Base-by-base conservation (phyloP, 2,329 filamentous ascomycete species). In the Arthrinium phaeospermum region DNA sequence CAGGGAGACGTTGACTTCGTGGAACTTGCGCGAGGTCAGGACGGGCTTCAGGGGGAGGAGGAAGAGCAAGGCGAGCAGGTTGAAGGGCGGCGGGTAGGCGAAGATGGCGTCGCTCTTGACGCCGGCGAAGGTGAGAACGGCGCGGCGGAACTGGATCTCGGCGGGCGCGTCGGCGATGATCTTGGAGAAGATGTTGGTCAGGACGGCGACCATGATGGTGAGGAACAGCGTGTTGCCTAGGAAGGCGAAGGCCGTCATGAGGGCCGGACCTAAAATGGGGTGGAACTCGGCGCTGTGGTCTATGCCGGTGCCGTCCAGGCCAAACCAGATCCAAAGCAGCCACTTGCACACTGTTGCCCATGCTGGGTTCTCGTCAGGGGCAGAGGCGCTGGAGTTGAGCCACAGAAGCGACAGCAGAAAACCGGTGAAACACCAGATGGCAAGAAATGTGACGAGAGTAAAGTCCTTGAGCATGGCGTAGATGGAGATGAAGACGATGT, bases 261-360 rank as follows among this genome's bases (percentile, higher is more conserved):
- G 84, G 0, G 89, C 85, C 0, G 92, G 92, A 0, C 92, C 92
- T 7, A 93, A 86, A 34, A 92, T 81, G 80, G 89, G 85, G 78
- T 94, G 91, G 80, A 94, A 92, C 67, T 90, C 87, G 12, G 82
- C 82, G 2, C 84, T 84, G 72, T 85, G 83, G 72, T 87, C 84
- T 67, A 88, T 87, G 14, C 86, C 86, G 5, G 86, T 87, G 30
- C 86, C 92, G 73, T 94, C 92, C 1, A 94, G 87, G 1, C 92
- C 92, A 76, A 94, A 94, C 92, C 92, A 94, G 76, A 94, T 92
- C 90, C 91, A 94, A 3, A 94, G 85, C 87, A 94, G 92, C 92
- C 92, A 94, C 80, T 93, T 93, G 45, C 88, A 88, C 69, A 94
- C 92, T 0, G 91, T 91, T 44, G 81, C 79, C 83, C 83, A 85